Evolutionary conservation across 805 yeast genomes (phyloP).

Genomic region (Cyberlindnera petersonii): DNA sequence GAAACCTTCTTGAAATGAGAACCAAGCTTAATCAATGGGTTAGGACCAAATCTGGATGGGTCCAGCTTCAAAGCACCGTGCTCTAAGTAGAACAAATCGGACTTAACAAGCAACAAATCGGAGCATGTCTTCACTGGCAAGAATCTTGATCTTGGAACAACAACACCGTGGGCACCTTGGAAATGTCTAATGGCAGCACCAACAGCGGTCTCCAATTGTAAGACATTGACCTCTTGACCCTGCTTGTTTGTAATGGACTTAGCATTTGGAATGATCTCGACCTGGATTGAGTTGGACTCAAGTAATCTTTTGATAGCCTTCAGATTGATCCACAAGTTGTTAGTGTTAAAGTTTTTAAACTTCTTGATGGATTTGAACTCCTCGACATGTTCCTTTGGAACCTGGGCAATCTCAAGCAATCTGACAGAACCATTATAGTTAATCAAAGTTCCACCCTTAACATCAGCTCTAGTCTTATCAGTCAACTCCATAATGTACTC

Average conservation of each 20-base stretch:
- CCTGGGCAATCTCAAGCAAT: constrained; percentile 95
- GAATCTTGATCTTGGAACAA: constrained; percentile 96
- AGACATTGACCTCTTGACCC: constrained; percentile 80
- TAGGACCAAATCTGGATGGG: constrained; percentile 80
- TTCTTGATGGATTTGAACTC: constrained; percentile 97
- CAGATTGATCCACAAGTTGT: constrained; percentile 95
- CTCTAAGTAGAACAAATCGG: constrained; percentile 85
- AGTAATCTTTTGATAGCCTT: constrained; percentile 91
- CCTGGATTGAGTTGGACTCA: constrained; percentile 72
- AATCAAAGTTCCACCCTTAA: constrained; percentile 97
- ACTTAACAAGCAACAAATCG: constrained; percentile 88
- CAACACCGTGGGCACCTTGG: constrained; percentile 93
- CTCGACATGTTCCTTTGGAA: constrained; percentile 96
- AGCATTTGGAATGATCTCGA: constrained; percentile 94
- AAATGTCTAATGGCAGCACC: constrained; percentile 99
- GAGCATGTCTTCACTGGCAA: constrained; percentile 98
- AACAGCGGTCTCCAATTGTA: constrained; percentile 97
- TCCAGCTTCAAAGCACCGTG: constrained; percentile 89
- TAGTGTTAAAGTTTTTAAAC: constrained; percentile 97
- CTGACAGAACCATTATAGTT: constrained; percentile 94
- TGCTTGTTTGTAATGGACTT: constrained; percentile 65
- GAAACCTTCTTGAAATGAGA: constrained; percentile 95
- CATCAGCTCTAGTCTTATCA: constrained; percentile 98
- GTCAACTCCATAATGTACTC: constrained; percentile 98
- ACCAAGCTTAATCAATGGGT: constrained; percentile 94